Evolutionary conservation across 306 rosid species (phyloP).

Genomic region (Cajanus cajan): DNA sequence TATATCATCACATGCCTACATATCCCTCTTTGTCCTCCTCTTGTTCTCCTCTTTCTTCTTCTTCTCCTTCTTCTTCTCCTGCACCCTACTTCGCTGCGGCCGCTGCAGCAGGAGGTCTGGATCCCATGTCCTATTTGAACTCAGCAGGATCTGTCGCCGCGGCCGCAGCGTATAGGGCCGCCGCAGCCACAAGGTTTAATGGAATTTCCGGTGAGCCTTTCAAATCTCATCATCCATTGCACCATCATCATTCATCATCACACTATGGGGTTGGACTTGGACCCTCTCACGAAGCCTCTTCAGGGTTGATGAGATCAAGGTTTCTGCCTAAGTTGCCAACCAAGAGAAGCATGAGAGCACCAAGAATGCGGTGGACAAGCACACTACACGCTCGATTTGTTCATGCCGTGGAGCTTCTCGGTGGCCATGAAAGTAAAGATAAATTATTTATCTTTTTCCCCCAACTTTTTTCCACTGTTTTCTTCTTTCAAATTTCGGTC

Average conservation of each 20-base stretch:
- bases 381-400: slow-evolving; percentile 87
- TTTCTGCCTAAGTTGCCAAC: slow-evolving; percentile 71
- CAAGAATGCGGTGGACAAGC: slow-evolving; percentile 94
- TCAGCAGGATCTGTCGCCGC: slow-evolving; percentile 15
- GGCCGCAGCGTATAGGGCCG: slow-evolving; percentile 34
- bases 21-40: slow-evolving; percentile 29
- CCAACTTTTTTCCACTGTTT: background rate
- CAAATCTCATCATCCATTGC: slow-evolving; percentile 61
- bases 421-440: slow-evolving; percentile 84
- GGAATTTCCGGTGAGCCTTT: slow-evolving; percentile 43
- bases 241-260: slow-evolving; percentile 42
- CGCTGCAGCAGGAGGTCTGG: slow-evolving; percentile 34
- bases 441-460: background rate
- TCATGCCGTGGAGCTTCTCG: slow-evolving; percentile 94
- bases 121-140: slow-evolving; percentile 52
- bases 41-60: background rate
- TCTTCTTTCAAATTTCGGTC: background rate
- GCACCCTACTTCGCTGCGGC: slow-evolving; percentile 18
- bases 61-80: slow-evolving; percentile 30
- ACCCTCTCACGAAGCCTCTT: slow-evolving; percentile 39
- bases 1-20: slow-evolving; percentile 53
- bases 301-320: slow-evolving; percentile 74
- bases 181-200: slow-evolving; percentile 42
- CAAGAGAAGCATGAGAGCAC: slow-evolving; percentile 88
- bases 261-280: slow-evolving; percentile 43